Evolutionary conservation across 2,329 filamentous ascomycete species (phyloP), one percentile per base, ranked within the genome.

Genomic region (Penicillium frequentans): DNA sequence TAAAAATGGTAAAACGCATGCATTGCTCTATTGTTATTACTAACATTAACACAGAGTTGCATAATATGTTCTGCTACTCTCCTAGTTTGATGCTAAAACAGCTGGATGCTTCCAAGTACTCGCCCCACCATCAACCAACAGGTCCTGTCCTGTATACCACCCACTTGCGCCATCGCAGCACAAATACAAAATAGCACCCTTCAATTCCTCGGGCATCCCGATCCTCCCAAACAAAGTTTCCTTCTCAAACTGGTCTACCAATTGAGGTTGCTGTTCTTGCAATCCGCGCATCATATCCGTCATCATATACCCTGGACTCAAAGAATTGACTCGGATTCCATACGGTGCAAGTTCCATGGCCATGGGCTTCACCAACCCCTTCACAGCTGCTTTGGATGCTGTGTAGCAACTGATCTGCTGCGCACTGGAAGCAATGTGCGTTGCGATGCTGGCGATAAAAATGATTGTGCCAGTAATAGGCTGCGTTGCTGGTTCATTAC

Each of bases 371-470:
- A 66, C 62, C 7, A 70, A 57, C 3, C 64, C 65, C 33, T 58
- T 58, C 11, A 70, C 59, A 24, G 64, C 68, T 11, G 63, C 61
- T 68, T 70, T 61, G 43, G 68, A 71, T 43, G 71, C 68, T 39
- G 64, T 67, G 65, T 72, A 75, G 56, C 64, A 66, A 8, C 64
- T 60, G 57, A 73, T 73, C 9, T 66, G 64, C 52, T 72, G 70
- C 16, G 65, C 69, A 1, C 64, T 65, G 10, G 68, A 63, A 39
- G 68, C 69, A 56, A 71, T 61, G 47, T 75, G 67, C 8, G 71
- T 69, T 16, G 72, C 69, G 46, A 73, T 67, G 33, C 67, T 70
- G 35, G 70, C 72, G 48, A 75, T 69, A 56, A 75, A 68, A 33
- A 75, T 67, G 48, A 75, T 70, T 26, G 64, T 65, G 49, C 71